Evolutionary conservation across 768 basidiomycete genomes (phyloP).

Genomic region (Hemileccinum rubropunctum): DNA sequence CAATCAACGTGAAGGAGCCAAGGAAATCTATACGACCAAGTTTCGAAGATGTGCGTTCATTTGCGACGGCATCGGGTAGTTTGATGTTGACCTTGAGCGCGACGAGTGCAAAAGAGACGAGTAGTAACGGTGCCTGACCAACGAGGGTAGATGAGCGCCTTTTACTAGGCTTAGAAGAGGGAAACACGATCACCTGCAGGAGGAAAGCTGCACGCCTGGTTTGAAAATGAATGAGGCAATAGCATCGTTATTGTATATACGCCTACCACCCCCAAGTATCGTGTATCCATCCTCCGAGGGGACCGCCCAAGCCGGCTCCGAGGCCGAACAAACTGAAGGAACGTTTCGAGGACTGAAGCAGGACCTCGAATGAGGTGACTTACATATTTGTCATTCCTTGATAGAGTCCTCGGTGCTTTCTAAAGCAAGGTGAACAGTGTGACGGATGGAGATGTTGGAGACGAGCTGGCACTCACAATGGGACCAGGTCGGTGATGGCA

Average conservation of each 20-base stretch:
- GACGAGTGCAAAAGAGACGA: constrained; percentile 69
- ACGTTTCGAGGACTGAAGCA: constrained; percentile 8
- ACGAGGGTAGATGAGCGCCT: constrained; percentile 12
- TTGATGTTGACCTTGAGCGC: constrained; percentile 74
- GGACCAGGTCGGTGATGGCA: constrained; percentile 84
- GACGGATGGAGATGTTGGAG: neutral
- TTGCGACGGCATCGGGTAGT: constrained; percentile 64
- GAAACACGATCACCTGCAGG: constrained; percentile 58
- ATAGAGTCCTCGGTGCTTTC: constrained; percentile 84
- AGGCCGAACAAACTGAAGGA: constrained; percentile 70
- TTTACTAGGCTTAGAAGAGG: neutral
- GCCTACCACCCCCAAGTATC: constrained; percentile 83
- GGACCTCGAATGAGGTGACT: constrained; percentile 18
- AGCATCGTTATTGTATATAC: neutral
- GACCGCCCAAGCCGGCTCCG: constrained; percentile 79
- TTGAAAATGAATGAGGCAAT: constrained; percentile 8
- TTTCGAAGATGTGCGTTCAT: constrained; percentile 58
- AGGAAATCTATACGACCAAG: constrained; percentile 80
- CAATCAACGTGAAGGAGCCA: constrained; percentile 79
- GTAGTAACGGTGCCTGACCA: constrained; percentile 69
- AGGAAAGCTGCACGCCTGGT: constrained; percentile 83
- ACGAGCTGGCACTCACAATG: constrained; percentile 54
- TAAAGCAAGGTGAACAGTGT: constrained; percentile 27
- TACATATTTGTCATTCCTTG: constrained; percentile 92
- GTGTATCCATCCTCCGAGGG: constrained; percentile 81